Evolutionary conservation across 805 yeast species (phyloP), one percentile per base, ranked within the genome.

Genomic region (Ogataea philodendri): DNA sequence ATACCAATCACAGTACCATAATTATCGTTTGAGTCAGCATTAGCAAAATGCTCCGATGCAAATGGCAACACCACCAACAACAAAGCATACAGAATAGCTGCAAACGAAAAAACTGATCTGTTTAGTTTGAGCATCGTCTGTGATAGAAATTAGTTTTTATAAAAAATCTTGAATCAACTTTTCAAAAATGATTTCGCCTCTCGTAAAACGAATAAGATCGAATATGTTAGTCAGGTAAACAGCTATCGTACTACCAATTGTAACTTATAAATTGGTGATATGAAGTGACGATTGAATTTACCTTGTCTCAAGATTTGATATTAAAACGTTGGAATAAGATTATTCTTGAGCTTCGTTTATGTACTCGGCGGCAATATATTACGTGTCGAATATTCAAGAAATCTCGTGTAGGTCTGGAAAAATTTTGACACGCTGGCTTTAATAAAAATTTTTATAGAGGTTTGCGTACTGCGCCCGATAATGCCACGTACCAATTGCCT

Each of bases 1-100:
- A 90, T 90, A 68, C 97, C 88, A 54, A 78, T 84, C 30, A 84
- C 90, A 2, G 64, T 59, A 32, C 64, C 64, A 33, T 59, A 59
- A 35, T 50, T 55, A 32, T 57, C 62, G 22, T 46, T 49, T 9
- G 57, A 47, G 16, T 50, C 49, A 9, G 60, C 63, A 20, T 46
- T 45, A 11, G 42, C 55, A 32, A 46, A 37, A 10, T 48, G 43
- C 18, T 50, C 44, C 8, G 59, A 48, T 7, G 51, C 49, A 21
- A 55, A 42, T 13, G 64, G 64, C 15, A 58, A 26, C 8, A 57
- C 39, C 17, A 59, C 48, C 26, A 59, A 21, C 8, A 59, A 29
- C 24, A 56, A 26, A 9, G 62, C 60, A 33, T 59, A 59, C 6
- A 55, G 27, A 13, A 58, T 32, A 11, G 57, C 51, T 16, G 52